Base-by-base conservation (phyloP, 1,284 basidiomycete species). In the Apiotrichum veenhuisii region DNA sequence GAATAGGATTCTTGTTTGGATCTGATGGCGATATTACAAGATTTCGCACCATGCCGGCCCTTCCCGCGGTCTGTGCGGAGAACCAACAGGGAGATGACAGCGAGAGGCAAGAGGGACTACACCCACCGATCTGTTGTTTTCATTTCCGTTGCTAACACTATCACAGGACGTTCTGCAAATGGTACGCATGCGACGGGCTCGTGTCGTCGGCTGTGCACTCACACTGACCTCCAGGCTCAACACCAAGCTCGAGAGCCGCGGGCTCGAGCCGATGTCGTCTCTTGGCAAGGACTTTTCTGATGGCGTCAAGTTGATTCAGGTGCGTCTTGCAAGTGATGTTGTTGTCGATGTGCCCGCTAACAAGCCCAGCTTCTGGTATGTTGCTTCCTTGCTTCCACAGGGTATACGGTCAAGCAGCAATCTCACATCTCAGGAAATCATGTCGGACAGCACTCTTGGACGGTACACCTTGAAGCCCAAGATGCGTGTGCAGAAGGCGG, bases 401-500 rank as follows among this genome's bases (percentile, higher is more conserved):
- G n/a, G n/a, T n/a, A n/a, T n/a, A 22, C 44, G 5, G 17, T 45
- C 12, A n/a, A 15, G 23, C 20, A 20, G 20, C 12, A 22, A 8
- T 25, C 36, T 38, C 33, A 37, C 25, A 23, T 22, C 5, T 27
- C 48, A 94, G 91, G 91, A 93, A 80, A 94, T 95, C 71, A 93
- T 94, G 91, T 91, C 94, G 37, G 93, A 96, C 70, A 87, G 86
- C 1, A 89, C 88, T 26, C 82, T 98, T 17, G 95, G 94, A 10
- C 81, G 90, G 64, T 98, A 95, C 76, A 97, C 96, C 77, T 87
- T 83, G 72, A 85, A 83, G 54, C 95, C 95, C 0, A 82, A 86
- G 41, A 93, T 97, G 83, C 85, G 94, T 46, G 86, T 98, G 0
- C 95, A 98, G 76, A 97, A 94, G 72, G 93, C 93, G 3, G 95